Conservation (phyloP, 305 asterid genomes). For the Ilex paraguariensis region DNA sequence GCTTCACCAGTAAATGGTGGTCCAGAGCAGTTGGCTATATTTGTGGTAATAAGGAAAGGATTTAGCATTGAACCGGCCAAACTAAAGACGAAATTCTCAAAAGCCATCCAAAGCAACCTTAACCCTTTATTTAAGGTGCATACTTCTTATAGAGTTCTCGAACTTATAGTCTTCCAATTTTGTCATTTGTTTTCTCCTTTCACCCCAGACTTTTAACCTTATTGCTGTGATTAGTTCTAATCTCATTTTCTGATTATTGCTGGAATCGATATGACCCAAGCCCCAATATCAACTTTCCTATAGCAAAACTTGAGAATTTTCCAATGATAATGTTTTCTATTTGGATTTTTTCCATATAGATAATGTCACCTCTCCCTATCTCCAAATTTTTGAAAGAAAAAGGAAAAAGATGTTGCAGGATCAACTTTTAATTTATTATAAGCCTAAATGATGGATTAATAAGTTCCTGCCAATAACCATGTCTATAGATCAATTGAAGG, state of each 20-base stretch:
- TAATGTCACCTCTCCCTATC: too few relatives aligned
- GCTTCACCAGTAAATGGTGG: conserved; percentile 72
- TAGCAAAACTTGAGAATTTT: too few relatives aligned
- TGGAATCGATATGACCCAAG: too few relatives aligned
- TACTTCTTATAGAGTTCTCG: background rate
- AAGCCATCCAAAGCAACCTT: conserved; percentile 68
- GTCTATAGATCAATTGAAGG: background rate
- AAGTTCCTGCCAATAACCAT: too few relatives aligned
- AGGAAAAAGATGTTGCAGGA: too few relatives aligned
- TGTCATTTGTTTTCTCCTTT: conserved; percentile 1
- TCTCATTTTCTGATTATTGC: too few relatives aligned
- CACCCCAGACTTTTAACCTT: background rate
- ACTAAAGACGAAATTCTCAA: conserved; percentile 55
- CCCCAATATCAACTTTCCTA: too few relatives aligned
- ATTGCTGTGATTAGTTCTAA: background rate
- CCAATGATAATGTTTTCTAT: too few relatives aligned
- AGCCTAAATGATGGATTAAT: too few relatives aligned
- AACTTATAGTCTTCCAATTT: background rate
- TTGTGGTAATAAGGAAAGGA: conserved; percentile 71
- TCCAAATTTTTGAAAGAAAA: too few relatives aligned
- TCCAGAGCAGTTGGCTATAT: conserved; percentile 69
- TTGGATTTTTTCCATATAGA: too few relatives aligned
- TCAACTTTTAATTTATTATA: too few relatives aligned
- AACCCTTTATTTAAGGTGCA: conserved; percentile 91
- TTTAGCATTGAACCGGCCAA: conserved; percentile 30